Percentiles rank a stretch among this genome's conserved stretches.
Evolutionary conservation across 2,329 filamentous ascomycete species (phyloP).

Genomic region (Alternaria sp.): DNA sequence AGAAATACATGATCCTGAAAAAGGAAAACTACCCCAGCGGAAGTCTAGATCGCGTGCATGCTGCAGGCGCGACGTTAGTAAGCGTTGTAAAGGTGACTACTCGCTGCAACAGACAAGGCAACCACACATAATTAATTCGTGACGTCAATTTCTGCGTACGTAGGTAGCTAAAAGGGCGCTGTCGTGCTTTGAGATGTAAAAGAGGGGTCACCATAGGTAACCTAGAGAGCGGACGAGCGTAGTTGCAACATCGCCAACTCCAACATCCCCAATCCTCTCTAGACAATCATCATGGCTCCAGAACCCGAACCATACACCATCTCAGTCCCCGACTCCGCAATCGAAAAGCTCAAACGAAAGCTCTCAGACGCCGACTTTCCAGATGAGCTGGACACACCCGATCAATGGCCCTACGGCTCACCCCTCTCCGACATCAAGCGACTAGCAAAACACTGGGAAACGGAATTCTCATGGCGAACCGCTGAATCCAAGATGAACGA

Average conservation of each 20-base stretch:
- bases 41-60: neutral
- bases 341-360: conserved; percentile 63
- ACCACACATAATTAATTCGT: neutral
- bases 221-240: neutral
- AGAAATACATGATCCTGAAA: neutral
- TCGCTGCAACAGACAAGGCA: neutral
- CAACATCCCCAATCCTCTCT: neutral
- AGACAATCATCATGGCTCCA: conserved; percentile 7
- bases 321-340: conserved; percentile 49
- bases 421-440: conserved; percentile 67
- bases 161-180: neutral
- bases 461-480: conserved; percentile 66
- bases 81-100: neutral
- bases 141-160: neutral
- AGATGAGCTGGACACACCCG: conserved; percentile 56
- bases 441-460: conserved; percentile 64
- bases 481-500: conserved; percentile 66
- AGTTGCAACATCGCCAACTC: neutral
- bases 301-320: conserved; percentile 35
- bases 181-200: neutral
- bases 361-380: conserved; percentile 63
- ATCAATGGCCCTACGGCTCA: conserved; percentile 65
- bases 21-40: neutral
- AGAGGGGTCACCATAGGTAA: neutral
- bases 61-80: neutral